phyloP scores from a whole-genome alignment of 2,329 filamentous ascomycete genomes.

The Fusarium ambrosium region DNA sequence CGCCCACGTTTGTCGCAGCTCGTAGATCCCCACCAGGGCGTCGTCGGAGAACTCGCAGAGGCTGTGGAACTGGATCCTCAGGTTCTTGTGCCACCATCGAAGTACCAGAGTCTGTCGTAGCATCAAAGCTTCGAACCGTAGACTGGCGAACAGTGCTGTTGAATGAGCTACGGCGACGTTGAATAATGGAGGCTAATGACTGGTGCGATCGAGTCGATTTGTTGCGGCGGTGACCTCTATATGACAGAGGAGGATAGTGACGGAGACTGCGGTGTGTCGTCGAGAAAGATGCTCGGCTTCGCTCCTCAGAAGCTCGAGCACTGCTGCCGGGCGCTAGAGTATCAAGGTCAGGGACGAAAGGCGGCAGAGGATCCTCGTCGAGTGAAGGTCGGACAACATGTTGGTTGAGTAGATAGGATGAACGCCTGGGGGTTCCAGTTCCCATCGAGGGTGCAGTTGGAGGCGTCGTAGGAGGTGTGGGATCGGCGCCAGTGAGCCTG shows the following conservation, averaged over 20 bases:
- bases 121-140: constrained; percentile 72
- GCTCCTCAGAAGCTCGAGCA: constrained; percentile 51
- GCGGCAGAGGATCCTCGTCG: constrained; percentile 59
- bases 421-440: constrained; percentile 63
- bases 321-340: constrained; percentile 52
- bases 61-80: constrained; percentile 58
- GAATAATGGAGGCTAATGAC: constrained; percentile 65
- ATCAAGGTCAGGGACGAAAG: constrained; percentile 62
- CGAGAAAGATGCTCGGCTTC: constrained; percentile 50
- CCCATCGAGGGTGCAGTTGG: constrained; percentile 55
- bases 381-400: constrained; percentile 55
- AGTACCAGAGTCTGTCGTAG: constrained; percentile 63
- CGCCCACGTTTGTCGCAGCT: constrained; percentile 74
- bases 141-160: constrained; percentile 66
- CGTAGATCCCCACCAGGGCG: constrained; percentile 82
- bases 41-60: constrained; percentile 76
- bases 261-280: constrained; percentile 43
- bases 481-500: constrained; percentile 63
- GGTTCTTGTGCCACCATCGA: constrained; percentile 63
- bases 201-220: constrained; percentile 63
- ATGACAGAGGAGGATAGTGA: constrained; percentile 49
- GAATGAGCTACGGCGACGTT: constrained; percentile 71
- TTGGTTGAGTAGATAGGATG: constrained; percentile 68
- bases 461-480: constrained; percentile 73
- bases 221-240: constrained; percentile 58